phyloP scores from a whole-genome alignment of 2,329 filamentous ascomycete genomes.

The Diplodia sapinea region DNA sequence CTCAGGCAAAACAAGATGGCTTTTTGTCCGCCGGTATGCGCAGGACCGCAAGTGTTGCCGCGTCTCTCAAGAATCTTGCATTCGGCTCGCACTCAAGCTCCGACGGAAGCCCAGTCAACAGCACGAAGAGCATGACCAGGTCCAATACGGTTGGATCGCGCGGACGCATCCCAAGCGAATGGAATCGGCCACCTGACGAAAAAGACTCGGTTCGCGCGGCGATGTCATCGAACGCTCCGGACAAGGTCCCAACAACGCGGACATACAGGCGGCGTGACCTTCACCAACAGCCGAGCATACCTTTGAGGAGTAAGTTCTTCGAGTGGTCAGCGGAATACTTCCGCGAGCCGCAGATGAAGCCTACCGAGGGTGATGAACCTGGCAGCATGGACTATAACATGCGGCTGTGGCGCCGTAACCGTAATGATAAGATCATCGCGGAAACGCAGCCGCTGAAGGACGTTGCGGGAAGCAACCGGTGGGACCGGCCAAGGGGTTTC shows the following conservation, averaged over 20 bases:
- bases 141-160: constrained; percentile 43
- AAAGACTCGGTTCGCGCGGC: constrained; percentile 70
- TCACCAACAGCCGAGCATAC: constrained; percentile 67
- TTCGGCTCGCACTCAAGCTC: constrained; percentile 45
- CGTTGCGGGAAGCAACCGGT: constrained; percentile 81
- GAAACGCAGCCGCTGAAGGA: constrained; percentile 95
- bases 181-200: constrained; percentile 73
- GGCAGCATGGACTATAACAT: constrained; percentile 97
- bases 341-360: constrained; percentile 97
- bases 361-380: constrained; percentile 92
- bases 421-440: constrained; percentile 89
- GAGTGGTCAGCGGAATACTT: constrained; percentile 98
- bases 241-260: constrained; percentile 79
- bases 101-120: constrained; percentile 39
- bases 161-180: constrained; percentile 62
- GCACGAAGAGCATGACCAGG: constrained; percentile 31
- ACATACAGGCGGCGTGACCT: constrained; percentile 70
- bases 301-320: constrained; percentile 81
- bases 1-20: constrained; percentile 61
- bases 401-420: constrained; percentile 86
- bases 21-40: constrained; percentile 66
- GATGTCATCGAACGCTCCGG: constrained; percentile 72
- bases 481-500: constrained; percentile 82
- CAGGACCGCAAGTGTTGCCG: constrained; percentile 68
- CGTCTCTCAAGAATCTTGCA: constrained; percentile 67